These are phyloP conservation scores for Russula vinacea DNA, from an alignment of 768 basidiomycete genomes.

Conservation along the genomic window DNA sequence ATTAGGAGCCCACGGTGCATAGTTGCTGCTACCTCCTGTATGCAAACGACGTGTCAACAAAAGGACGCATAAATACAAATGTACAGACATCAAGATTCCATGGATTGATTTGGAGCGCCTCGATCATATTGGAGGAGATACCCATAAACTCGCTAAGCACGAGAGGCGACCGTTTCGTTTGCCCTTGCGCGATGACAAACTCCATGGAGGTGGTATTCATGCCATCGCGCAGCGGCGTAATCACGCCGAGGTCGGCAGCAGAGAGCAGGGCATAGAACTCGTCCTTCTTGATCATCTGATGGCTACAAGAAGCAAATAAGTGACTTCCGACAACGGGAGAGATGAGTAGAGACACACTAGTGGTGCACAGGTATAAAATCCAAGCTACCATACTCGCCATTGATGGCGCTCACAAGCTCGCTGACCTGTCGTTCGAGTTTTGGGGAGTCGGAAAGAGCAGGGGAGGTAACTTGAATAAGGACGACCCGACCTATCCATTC, in stretches of 20 bases:
- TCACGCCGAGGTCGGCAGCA: constrained; percentile 91
- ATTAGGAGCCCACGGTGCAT: constrained; percentile 87
- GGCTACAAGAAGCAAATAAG: constrained; percentile 46
- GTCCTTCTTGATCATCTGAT: constrained; percentile 95
- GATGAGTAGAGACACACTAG: constrained; percentile 59
- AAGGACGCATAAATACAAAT: not conserved
- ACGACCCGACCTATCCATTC: constrained; percentile 92
- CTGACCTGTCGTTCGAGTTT: constrained; percentile 92
- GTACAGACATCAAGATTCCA: constrained; percentile 84
- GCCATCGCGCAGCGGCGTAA: constrained; percentile 92
- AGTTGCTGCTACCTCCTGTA: constrained; percentile 78
- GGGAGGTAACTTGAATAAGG: constrained; percentile 90
- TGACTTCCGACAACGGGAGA: not conserved
- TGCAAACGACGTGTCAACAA: constrained; percentile 1
- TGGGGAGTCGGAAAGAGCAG: constrained; percentile 85
- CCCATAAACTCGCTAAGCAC: constrained; percentile 98
- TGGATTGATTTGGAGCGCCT: constrained; percentile 90
- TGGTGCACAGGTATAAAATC: constrained; percentile 98
- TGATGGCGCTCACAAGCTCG: constrained; percentile 91
- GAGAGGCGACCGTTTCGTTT: constrained; percentile 77
- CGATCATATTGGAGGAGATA: constrained; percentile 86
- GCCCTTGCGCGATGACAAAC: constrained; percentile 90
- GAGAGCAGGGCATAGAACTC: constrained; percentile 95
- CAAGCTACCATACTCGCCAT: constrained; percentile 89
- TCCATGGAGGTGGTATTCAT: constrained; percentile 99